Base-by-base conservation (phyloP, 1,139 yeast genomes). In the Blastobotrys capitulatus region DNA sequence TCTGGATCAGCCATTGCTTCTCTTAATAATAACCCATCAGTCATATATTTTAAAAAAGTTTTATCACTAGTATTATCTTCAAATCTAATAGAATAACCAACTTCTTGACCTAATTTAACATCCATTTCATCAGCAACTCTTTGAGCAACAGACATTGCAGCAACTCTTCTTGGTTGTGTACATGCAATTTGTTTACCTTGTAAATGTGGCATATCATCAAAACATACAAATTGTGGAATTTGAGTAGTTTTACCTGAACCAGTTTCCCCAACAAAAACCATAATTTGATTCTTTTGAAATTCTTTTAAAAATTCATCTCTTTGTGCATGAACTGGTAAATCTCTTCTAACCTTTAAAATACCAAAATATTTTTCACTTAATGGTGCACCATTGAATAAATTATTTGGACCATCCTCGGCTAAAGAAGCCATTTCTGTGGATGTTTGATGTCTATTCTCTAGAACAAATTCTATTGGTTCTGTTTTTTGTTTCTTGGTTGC, bases 211-310 rank as follows among this genome's bases (percentile, higher is more conserved):
- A 94, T 80, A 60, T 89, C 97, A 65, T 92, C 97, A 58, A 83
- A 89, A 42, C 90, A 75, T 29, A 92, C 97, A 71, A 89, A 90
- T 68, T 90, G 97, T 2, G 97, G 97, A 54, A 90, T 89, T 69
- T 90, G 97, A 0, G 97, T 90, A 25, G 97, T 90, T 66, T 90
- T 90, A 76, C 97, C 97, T 15, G 96, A 87, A 69, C 97, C 97
- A 1, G 98, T 92, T 68, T 92, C 98, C 73, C 98, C 98, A 41
- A 92, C 97, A 69, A 92, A 89, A 44, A 92, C 97, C 95, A 92
- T 86, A 64, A 92, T 86, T 69, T 92, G 98, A 42, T 94, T 82
- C 16, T 78, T 72, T 56, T 92, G 97, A 71, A 86, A 92, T 54
- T 86, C 79, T 56, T 77, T 75, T 52, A 92, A 75, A 64, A 92